Evolutionary conservation across 805 yeast species (phyloP).

Genomic region (Ogataea paraovalis): DNA sequence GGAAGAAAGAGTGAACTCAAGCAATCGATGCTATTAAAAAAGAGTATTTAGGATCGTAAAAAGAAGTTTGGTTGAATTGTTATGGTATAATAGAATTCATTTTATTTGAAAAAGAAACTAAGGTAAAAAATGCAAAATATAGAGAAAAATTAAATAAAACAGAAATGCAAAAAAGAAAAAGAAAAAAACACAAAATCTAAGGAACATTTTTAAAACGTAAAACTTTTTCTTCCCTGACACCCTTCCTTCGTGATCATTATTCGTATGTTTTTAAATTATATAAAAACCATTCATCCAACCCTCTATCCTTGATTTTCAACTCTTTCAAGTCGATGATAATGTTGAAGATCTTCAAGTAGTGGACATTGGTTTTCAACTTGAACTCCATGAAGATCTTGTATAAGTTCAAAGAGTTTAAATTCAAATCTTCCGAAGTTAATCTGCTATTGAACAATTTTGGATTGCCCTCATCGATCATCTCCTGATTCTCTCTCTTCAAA

Average conservation of each 20-base stretch:
- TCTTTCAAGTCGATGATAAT: slow-evolving; percentile 15
- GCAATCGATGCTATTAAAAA: slow-evolving; percentile 44
- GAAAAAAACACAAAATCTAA: too few relatives aligned
- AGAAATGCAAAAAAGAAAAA: too few relatives aligned
- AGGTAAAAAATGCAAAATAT: too few relatives aligned
- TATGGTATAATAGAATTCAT: too few relatives aligned
- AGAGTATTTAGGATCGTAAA: slow-evolving; percentile 58
- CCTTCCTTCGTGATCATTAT: not conserved
- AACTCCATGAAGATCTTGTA: slow-evolving; percentile 8
- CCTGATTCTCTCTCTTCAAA: slow-evolving; percentile 3
- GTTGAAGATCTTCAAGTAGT: slow-evolving; percentile 19
- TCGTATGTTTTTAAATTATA: slow-evolving; percentile 10
- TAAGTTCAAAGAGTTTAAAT: slow-evolving; percentile 5
- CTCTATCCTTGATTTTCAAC: slow-evolving; percentile 16
- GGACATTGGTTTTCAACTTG: slow-evolving; percentile 10
- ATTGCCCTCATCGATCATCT: not conserved
- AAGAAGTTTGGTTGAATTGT: slow-evolving; percentile 4
- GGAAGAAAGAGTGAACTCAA: slow-evolving; percentile 34
- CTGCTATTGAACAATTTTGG: not conserved
- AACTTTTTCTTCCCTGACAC: too few relatives aligned
- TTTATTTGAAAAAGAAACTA: too few relatives aligned
- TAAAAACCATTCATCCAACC: slow-evolving; percentile 25
- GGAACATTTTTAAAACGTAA: too few relatives aligned
- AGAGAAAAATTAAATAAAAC: too few relatives aligned
- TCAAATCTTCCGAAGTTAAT: slow-evolving; percentile 5